Percentiles rank a stretch among this genome's conserved stretches.
Conservation (phyloP, 2,329 filamentous ascomycete species). For the Penicillium sp. region DNA sequence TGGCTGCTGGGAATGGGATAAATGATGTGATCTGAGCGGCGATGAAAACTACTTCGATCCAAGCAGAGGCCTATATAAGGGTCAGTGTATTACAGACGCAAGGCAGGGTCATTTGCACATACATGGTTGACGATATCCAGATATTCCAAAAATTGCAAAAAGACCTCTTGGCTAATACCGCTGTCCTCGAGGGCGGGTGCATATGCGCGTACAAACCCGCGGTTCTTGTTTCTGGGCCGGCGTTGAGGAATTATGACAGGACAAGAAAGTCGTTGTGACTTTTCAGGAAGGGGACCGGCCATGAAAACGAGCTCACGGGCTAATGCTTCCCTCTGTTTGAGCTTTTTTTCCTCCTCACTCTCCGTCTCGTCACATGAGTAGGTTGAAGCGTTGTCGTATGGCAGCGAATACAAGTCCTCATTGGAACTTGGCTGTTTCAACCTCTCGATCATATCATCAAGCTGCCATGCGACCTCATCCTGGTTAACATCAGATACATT, state of each 20-base stretch:
- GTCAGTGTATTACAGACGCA: too few relatives aligned
- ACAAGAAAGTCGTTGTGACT: conserved; percentile 1
- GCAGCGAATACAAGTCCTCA: too few relatives aligned
- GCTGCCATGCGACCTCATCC: conserved; percentile 12
- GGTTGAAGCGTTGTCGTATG: background rate
- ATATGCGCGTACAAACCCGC: conserved; percentile 13
- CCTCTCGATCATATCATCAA: conserved; percentile 10
- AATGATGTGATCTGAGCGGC: background rate
- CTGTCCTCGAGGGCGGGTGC: conserved; percentile 8
- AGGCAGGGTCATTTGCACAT: background rate
- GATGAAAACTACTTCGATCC: conserved; percentile 3
- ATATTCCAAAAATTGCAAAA: conserved; percentile 1
- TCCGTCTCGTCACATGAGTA: conserved; percentile 9
- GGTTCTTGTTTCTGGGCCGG: conserved; percentile 6
- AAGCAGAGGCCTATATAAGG: background rate
- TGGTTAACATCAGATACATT: background rate
- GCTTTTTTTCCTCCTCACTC: conserved; percentile 1
- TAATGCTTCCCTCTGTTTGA: conserved; percentile 7
- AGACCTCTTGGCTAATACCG: conserved; percentile 9
- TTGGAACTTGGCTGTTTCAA: background rate
- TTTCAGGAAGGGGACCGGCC: conserved; percentile 4
- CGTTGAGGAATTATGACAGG: conserved; percentile 15
- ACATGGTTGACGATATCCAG: background rate
- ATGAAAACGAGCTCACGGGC: conserved; percentile 8
- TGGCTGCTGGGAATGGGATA: background rate